Conservation (phyloP, 148 eudicot genomes). For the Cornus suecica region DNA sequence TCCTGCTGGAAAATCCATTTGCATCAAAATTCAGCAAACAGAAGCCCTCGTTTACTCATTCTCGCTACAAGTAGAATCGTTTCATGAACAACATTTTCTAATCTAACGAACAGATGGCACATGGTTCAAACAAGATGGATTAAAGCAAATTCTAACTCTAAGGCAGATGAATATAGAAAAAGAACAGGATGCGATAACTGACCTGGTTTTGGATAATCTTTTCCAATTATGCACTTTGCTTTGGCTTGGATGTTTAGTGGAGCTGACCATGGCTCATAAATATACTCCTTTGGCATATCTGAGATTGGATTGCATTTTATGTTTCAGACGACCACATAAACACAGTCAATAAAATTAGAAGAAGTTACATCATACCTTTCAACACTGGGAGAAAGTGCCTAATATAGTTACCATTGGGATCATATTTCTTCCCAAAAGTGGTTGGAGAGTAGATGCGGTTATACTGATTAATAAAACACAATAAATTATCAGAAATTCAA, state of each 20-base stretch:
- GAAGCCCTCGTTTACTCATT: neutral
- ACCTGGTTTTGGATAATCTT: constrained; percentile 92
- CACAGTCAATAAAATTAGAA: neutral
- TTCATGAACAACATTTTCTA: neutral
- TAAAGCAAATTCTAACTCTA: neutral
- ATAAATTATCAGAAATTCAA: neutral
- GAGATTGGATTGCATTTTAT: constrained; percentile 7
- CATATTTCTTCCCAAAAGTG: constrained; percentile 88
- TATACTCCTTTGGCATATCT: constrained; percentile 95
- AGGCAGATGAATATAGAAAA: neutral
- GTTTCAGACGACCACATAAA: neutral
- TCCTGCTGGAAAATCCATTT: too few relatives aligned
- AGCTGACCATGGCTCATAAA: constrained; percentile 96
- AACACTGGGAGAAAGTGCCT: constrained; percentile 85
- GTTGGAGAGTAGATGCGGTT: constrained; percentile 87
- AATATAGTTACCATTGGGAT: constrained; percentile 68
- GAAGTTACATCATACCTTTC: constrained; percentile 47
- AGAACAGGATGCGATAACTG: neutral
- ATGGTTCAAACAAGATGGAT: neutral
- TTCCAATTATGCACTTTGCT: constrained; percentile 85
- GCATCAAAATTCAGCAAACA: neutral
- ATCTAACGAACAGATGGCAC: neutral
- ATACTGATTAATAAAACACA: constrained; percentile 44
- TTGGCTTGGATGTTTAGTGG: constrained; percentile 71
- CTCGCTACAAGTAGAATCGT: neutral